A percentile compares a stretch with the other conserved stretches of the same genome.
Conservation (phyloP, 148 eudicot species). For the Suaeda aralocaspica region DNA sequence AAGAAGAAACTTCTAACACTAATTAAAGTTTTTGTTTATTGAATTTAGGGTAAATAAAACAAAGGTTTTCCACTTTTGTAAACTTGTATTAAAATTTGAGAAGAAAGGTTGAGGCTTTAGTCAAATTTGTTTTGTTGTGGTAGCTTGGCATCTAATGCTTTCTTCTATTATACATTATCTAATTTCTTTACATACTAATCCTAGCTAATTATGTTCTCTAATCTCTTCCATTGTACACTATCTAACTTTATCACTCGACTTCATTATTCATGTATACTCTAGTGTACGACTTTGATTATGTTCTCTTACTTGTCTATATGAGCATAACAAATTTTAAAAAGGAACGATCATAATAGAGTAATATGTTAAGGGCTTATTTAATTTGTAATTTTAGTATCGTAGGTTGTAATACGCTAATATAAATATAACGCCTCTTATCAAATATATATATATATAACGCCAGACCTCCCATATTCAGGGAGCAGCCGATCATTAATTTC, state of each 20-base stretch:
- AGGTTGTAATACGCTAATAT: no score
- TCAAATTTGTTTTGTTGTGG: conserved; percentile 29
- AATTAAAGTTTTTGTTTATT: background rate
- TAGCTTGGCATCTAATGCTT: conserved; percentile 17
- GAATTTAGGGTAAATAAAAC: conserved; percentile 18
- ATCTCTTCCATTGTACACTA: no score
- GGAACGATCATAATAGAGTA: no score
- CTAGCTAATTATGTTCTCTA: background rate
- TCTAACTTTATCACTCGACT: no score
- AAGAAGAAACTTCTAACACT: conserved; percentile 29
- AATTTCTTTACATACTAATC: background rate
- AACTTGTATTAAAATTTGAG: conserved; percentile 14
- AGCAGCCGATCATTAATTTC: no score
- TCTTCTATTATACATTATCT: conserved; percentile 16
- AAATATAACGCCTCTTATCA: no score
- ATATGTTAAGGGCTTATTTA: no score
- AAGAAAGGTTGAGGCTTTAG: conserved; percentile 14
- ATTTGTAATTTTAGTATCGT: no score
- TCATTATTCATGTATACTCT: background rate
- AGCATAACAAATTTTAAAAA: no score
- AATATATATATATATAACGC: no score
- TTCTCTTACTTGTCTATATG: background rate
- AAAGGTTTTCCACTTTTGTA: conserved; percentile 26
- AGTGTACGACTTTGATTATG: no score
- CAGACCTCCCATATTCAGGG: no score